Percentiles rank a stretch among this genome's conserved stretches.
These are phyloP conservation scores for Huntiella savannae DNA, from an alignment of 2,329 filamentous ascomycete species.

Conservation along the genomic window DNA sequence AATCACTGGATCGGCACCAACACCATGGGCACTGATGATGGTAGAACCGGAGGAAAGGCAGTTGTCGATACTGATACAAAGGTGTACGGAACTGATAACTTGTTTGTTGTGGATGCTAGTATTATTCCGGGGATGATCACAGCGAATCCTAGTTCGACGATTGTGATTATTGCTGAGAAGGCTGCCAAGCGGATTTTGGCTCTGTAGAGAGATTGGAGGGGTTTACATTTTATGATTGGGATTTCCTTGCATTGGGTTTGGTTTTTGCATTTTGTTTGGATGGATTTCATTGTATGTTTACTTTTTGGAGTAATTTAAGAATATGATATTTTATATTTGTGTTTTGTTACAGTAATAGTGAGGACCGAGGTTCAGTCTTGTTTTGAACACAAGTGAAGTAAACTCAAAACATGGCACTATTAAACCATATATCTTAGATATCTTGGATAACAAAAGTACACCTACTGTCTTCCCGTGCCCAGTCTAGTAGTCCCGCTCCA, in stretches of 20 bases:
- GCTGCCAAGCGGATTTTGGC: constrained; percentile 24
- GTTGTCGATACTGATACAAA: constrained; percentile 45
- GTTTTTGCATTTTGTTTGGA: background rate
- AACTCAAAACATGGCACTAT: too few relatives aligned
- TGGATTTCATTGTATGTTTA: background rate
- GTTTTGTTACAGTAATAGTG: too few relatives aligned
- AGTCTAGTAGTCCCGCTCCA: too few relatives aligned
- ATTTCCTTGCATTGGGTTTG: background rate
- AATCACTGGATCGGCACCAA: constrained; percentile 40
- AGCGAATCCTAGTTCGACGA: constrained; percentile 46
- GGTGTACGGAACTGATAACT: constrained; percentile 48
- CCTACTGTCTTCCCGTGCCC: background rate
- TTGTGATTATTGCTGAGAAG: constrained; percentile 45
- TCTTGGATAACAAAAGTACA: background rate
- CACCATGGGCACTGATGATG: constrained; percentile 40
- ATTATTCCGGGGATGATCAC: constrained; percentile 52
- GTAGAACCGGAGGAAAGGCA: constrained; percentile 29
- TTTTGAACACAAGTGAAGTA: too few relatives aligned
- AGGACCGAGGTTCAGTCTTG: too few relatives aligned
- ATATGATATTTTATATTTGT: too few relatives aligned
- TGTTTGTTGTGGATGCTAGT: constrained; percentile 48
- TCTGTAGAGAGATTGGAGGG: background rate
- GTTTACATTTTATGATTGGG: background rate
- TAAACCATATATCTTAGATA: too few relatives aligned
- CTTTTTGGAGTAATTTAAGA: too few relatives aligned